These are phyloP conservation scores for Pythium scleroteichum DNA, from an alignment of 352 stramenopile species.

Conservation along the genomic window DNA sequence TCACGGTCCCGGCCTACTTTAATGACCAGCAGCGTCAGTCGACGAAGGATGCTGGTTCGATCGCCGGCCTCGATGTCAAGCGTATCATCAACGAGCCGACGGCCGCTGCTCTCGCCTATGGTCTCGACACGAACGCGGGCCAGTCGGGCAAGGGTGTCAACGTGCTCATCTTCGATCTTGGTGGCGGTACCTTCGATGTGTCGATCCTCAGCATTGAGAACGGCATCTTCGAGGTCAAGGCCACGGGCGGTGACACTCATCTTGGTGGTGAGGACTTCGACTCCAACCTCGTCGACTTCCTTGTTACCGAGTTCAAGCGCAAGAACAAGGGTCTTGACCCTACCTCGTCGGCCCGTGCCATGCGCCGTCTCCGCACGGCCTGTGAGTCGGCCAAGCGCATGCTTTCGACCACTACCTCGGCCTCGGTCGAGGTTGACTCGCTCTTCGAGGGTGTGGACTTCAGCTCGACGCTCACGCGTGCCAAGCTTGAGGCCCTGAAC, in stretches of 20 bases:
- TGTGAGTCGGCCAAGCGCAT: constrained; percentile 98
- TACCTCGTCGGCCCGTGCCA: constrained; percentile 86
- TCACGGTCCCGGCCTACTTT: constrained; percentile 99
- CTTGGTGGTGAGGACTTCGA: constrained; percentile 99
- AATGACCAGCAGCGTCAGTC: constrained; percentile 99
- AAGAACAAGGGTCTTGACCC: constrained; percentile 92
- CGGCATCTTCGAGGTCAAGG: constrained; percentile 98
- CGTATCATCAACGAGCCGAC: constrained; percentile 99
- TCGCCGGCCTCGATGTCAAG: constrained; percentile 96
- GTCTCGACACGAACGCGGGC: constrained; percentile 90
- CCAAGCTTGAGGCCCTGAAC: constrained; percentile 86
- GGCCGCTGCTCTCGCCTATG: constrained; percentile 95
- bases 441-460: constrained; percentile 94
- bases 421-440: constrained; percentile 91
- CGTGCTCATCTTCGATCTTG: constrained; percentile 98
- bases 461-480: constrained; percentile 88
- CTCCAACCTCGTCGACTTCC: constrained; percentile 95
- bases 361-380: constrained; percentile 94
- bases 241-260: constrained; percentile 99
- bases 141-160: constrained; percentile 85
- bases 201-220: constrained; percentile 98
- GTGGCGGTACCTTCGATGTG: constrained; percentile 98
- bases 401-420: constrained; percentile 86
- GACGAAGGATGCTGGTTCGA: constrained; percentile 99
- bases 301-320: constrained; percentile 94